phyloP scores from a whole-genome alignment of 805 yeast species.

The Candida ascalaphidarum region DNA sequence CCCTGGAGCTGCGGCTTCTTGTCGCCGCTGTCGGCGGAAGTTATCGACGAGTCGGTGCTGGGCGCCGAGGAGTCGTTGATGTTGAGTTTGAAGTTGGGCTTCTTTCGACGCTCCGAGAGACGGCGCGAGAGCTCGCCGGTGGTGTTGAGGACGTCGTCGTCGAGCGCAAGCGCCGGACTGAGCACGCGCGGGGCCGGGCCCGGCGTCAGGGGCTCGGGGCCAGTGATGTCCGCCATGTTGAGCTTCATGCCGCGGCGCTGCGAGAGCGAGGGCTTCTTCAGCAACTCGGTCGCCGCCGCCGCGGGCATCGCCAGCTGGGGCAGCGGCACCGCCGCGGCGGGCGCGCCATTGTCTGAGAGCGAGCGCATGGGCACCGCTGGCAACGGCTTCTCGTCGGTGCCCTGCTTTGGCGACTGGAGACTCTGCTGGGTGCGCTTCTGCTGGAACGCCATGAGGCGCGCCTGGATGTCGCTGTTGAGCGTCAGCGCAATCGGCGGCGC shows the following conservation, averaged over 20 bases:
- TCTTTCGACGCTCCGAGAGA: constrained; percentile 29
- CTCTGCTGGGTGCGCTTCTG: constrained; percentile 45
- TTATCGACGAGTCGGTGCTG: constrained; percentile 9
- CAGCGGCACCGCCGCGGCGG: constrained; percentile 3
- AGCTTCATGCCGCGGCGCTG: constrained; percentile 50
- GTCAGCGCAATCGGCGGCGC: no score
- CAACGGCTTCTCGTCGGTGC: constrained; percentile 10
- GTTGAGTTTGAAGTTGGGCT: constrained; percentile 30
- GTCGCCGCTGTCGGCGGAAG: constrained; percentile 1
- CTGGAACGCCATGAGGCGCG: constrained; percentile 80
- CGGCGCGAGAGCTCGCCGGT: constrained; percentile 29
- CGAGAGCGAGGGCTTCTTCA: constrained; percentile 38
- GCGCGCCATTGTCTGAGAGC: constrained; percentile 4
- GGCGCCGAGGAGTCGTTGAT: constrained; percentile 10
- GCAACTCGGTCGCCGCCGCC: constrained; percentile 6
- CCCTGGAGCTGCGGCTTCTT: constrained; percentile 40
- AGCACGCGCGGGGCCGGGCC: constrained; percentile 2
- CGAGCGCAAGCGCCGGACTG: no score
- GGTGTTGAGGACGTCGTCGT: no score
- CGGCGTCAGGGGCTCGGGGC: no score
- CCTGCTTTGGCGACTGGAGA: neutral
- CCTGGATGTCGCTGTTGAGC: constrained; percentile 72
- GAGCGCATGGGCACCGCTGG: constrained; percentile 17
- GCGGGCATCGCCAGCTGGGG: constrained; percentile 4
- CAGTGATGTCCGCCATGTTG: constrained; percentile 23